Evolutionary conservation across 1,284 basidiomycete genomes (phyloP).

Genomic region (Cryptococcus sp.): DNA sequence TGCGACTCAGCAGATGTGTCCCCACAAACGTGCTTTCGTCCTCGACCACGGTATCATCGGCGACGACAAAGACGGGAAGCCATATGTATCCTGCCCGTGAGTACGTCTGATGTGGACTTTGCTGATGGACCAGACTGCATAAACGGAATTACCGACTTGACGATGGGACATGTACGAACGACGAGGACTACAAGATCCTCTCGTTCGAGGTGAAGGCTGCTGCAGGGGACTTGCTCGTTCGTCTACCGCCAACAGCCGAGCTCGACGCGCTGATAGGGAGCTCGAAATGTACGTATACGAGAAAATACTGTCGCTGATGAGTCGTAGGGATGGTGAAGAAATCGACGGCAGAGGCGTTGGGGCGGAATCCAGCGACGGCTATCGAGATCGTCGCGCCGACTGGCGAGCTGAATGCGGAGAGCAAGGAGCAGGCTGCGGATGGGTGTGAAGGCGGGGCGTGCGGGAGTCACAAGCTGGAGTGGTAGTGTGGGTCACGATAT

Average conservation of each 20-base stretch:
- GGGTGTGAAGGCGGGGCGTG: constrained; percentile 9
- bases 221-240: constrained; percentile 58
- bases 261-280: constrained; percentile 69
- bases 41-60: constrained; percentile 69
- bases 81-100: constrained; percentile 50
- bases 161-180: constrained; percentile 65
- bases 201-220: constrained; percentile 65
- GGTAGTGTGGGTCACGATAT: constrained; percentile 11
- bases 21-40: constrained; percentile 68
- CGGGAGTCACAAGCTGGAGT: constrained; percentile 18
- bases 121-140: constrained; percentile 59
- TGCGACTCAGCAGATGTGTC: constrained; percentile 69
- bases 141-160: constrained; percentile 69
- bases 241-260: constrained; percentile 62
- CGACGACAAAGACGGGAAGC: constrained; percentile 60
- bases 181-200: constrained; percentile 65
- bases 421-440: not conserved
- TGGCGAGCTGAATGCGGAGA: constrained; percentile 15
- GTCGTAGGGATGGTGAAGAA: constrained; percentile 51
- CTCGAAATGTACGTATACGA: constrained; percentile 63
- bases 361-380: constrained; percentile 53
- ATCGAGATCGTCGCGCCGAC: constrained; percentile 57
- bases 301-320: not conserved
- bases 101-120: constrained; percentile 20
- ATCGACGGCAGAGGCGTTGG: constrained; percentile 58